Base-by-base conservation (phyloP, 23 red algal genomes). In the Gracilaria gracilis region DNA sequence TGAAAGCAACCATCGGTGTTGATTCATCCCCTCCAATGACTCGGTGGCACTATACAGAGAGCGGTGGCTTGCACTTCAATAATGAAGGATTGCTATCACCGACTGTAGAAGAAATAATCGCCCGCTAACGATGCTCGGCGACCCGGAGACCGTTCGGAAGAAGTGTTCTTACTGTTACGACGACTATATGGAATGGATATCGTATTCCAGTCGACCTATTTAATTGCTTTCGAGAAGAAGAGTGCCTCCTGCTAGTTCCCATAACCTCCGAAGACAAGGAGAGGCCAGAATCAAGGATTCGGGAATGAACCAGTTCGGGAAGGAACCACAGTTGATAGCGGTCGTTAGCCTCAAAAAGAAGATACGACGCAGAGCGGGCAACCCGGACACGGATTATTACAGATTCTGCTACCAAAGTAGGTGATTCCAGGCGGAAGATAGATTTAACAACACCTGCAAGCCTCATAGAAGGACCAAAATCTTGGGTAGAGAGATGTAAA, bases 261-360 rank as follows among this genome's bases (percentile, higher is more conserved):
- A 14, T 38, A 2, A 40, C 33, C 37, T 6, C 66, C 66, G 2
- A 71, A 1, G 11, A n/a, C 2, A 15, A 33, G 1, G 34, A 15
- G 1, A 37, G 47, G 9, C 16, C 40, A 4, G 47, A n/a, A 47
- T 2, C 34, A 1, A 2, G 71, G 21, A 37, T 16, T 34, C 1
- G 3, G 5, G 4, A 2, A 9, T 35, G 39, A 12, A 76, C 2
- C 2, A 12, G 31, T 2, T 1, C 35, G 5, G 71, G 35, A 15
- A 76, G 28, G 31, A 28, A 76, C 71, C 71, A 76, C 31, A 76
- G 71, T 42, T n/a, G 11, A 33, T 76, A 76, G n/a, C 29, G 39
- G 71, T 76, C 71, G 35, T 46, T 47, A 16, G 71, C 71, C 20
- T 76, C 71, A 4, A 1, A 11, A 16, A 76, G 71, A 35, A 76